Evolutionary conservation across 768 basidiomycete species (phyloP).

Genomic region (Kwoniella bestiolae): DNA sequence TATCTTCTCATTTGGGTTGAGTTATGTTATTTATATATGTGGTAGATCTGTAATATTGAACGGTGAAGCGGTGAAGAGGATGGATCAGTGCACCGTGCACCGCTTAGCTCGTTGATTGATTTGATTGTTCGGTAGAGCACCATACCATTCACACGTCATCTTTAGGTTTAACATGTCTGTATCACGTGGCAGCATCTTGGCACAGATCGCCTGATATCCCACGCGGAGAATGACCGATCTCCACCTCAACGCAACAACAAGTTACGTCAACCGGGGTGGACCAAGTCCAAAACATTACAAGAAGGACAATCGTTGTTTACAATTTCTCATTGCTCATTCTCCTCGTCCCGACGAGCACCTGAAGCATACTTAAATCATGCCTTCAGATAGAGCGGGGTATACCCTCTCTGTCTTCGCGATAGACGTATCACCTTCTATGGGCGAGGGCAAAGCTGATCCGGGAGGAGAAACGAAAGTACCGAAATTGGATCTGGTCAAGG

Average conservation of each 20-base stretch:
- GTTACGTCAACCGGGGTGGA: conserved; percentile 9
- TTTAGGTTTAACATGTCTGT: neutral
- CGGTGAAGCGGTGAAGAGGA: neutral
- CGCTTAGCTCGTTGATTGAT: neutral
- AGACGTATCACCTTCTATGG: conserved; percentile 88
- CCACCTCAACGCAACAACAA: too few species aligned
- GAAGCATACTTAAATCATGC: conserved; percentile 18
- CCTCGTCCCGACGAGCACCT: neutral
- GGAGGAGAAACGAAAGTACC: conserved; percentile 64
- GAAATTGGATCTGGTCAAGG: conserved; percentile 78
- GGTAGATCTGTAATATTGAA: neutral
- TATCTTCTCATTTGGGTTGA: neutral
- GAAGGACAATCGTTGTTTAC: neutral
- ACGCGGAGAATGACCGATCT: neutral
- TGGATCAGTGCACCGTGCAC: neutral
- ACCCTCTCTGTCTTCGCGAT: conserved; percentile 68
- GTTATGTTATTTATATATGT: neutral
- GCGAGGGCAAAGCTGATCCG: conserved; percentile 65
- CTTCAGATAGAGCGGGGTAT: conserved; percentile 51
- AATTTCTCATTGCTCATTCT: neutral
- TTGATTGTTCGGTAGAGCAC: conserved; percentile 2
- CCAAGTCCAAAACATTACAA: neutral
- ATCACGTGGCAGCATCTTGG: conserved; percentile 8
- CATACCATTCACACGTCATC: conserved; percentile 4
- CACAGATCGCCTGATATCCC: neutral